phyloP scores from a whole-genome alignment of 2,329 filamentous ascomycete genomes.

The Colletotrichum gigasporum region DNA sequence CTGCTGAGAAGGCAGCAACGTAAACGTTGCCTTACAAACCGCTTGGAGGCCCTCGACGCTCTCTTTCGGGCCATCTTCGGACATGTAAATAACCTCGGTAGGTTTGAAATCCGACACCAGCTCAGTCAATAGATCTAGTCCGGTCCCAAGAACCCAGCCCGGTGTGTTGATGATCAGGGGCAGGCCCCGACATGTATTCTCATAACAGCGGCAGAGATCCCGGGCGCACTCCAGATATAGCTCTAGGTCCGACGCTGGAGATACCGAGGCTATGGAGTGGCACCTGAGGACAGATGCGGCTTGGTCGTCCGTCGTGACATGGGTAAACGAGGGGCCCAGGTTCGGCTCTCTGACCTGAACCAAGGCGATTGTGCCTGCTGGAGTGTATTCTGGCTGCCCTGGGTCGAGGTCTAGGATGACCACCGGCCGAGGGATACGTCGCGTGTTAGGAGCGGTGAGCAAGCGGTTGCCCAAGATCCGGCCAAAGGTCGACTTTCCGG shows the following conservation, averaged over 20 bases:
- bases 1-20: constrained; percentile 67
- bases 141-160: constrained; percentile 78
- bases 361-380: constrained; percentile 76
- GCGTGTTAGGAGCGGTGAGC: constrained; percentile 56
- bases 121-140: constrained; percentile 70
- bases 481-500: constrained; percentile 81
- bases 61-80: constrained; percentile 67
- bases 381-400: constrained; percentile 78
- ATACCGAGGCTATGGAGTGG: constrained; percentile 73
- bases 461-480: constrained; percentile 73
- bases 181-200: constrained; percentile 47
- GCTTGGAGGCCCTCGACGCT: constrained; percentile 62
- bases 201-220: constrained; percentile 70
- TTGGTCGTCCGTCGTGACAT: constrained; percentile 49
- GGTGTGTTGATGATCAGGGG: constrained; percentile 79
- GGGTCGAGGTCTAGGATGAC: constrained; percentile 77
- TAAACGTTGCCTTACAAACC: constrained; percentile 54
- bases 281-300: constrained; percentile 58
- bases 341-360: constrained; percentile 68
- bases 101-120: constrained; percentile 64
- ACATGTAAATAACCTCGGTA: constrained; percentile 75
- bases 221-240: constrained; percentile 72
- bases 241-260: constrained; percentile 72
- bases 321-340: constrained; percentile 74
- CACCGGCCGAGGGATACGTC: constrained; percentile 44